Conservation (phyloP, 257 asterid genomes). For the Catharanthus roseus region DNA sequence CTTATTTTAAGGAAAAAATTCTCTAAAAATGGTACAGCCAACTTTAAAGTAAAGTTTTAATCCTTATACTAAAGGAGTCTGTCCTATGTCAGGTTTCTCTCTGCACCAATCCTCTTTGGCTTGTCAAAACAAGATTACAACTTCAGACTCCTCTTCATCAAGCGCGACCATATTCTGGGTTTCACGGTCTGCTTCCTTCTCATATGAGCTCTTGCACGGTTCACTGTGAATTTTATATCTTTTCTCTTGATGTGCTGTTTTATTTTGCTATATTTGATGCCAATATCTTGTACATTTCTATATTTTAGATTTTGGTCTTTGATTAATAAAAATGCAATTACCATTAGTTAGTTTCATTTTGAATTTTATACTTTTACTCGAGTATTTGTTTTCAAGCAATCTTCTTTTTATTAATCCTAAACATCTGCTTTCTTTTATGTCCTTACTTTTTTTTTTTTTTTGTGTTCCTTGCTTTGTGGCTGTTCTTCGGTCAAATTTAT, state of each 20-base stretch:
- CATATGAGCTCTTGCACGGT: constrained; percentile 10
- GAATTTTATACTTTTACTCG: not conserved
- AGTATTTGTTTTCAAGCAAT: not conserved
- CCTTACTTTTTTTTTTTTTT: not conserved
- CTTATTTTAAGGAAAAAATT: not conserved
- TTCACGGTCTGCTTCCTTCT: constrained; percentile 62
- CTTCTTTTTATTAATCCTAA: not conserved
- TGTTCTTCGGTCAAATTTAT: not conserved
- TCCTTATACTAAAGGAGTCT: constrained; percentile 5
- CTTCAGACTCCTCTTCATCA: constrained; percentile 80
- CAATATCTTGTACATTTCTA: not conserved
- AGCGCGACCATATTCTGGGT: constrained; percentile 74
- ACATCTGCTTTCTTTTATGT: not conserved
- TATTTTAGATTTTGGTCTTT: not conserved
- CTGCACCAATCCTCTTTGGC: constrained; percentile 95
- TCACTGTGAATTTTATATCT: not conserved
- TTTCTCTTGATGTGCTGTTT: not conserved
- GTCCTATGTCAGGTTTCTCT: constrained; percentile 52
- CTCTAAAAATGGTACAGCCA: not conserved
- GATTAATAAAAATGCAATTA: not conserved
- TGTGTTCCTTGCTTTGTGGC: not conserved
- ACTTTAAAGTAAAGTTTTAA: not conserved
- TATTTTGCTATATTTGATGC: not conserved
- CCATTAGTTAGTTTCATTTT: not conserved
- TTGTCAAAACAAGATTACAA: constrained; percentile 96